A percentile compares a stretch with the other conserved stretches of the same genome.
Conservation (phyloP, 441 rosid species). For the Brassica hybrid region DNA sequence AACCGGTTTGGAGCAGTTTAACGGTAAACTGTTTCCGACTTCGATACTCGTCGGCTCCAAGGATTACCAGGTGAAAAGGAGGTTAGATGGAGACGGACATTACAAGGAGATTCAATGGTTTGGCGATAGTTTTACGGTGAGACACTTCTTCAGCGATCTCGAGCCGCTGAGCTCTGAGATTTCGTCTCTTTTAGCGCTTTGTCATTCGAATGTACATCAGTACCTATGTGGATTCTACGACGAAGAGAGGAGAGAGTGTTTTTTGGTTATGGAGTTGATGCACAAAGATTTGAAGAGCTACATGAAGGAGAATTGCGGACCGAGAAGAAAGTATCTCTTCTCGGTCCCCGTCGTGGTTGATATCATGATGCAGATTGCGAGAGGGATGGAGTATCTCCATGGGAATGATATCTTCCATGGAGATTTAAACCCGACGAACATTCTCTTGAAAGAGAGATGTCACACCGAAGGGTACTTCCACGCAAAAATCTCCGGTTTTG, state of each 20-base stretch:
- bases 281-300: constrained; percentile 65
- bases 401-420: constrained; percentile 67
- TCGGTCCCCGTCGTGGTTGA: constrained; percentile 72
- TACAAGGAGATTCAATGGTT: constrained; percentile 88
- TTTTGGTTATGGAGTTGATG: constrained; percentile 79
- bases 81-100: constrained; percentile 65
- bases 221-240: constrained; percentile 77
- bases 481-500: constrained; percentile 79
- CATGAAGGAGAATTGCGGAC: constrained; percentile 80
- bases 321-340: constrained; percentile 61
- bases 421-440: constrained; percentile 69
- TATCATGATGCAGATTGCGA: constrained; percentile 83
- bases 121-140: constrained; percentile 70
- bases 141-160: constrained; percentile 63
- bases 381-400: constrained; percentile 94
- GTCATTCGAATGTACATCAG: constrained; percentile 83
- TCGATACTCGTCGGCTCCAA: constrained; percentile 66
- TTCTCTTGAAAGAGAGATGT: constrained; percentile 69
- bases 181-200: constrained; percentile 60
- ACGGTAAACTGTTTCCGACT: constrained; percentile 64
- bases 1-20: constrained; percentile 49
- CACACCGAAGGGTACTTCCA: constrained; percentile 73
- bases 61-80: constrained; percentile 69
- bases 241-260: constrained; percentile 76
- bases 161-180: constrained; percentile 64